Conservation (phyloP, 495 filamentous ascomycete genomes). For the Aspergillus nanangensis region DNA sequence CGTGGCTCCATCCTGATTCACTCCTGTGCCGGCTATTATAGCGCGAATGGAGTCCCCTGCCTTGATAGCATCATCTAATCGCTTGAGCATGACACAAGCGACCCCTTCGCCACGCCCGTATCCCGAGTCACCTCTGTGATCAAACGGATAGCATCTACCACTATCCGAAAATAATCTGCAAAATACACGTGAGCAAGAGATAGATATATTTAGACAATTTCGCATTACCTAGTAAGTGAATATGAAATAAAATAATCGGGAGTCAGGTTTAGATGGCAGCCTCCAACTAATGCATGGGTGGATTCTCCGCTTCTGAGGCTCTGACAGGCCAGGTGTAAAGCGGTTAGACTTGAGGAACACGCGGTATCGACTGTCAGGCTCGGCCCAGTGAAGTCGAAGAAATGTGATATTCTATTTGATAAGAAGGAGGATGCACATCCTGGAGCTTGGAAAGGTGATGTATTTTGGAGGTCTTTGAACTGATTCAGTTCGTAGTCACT, state of each 20-base stretch:
- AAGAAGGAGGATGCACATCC: no score
- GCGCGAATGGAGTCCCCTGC: slow-evolving; percentile 60
- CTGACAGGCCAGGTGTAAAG: slow-evolving; percentile 30
- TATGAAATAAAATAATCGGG: no score
- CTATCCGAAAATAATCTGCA: slow-evolving; percentile 21
- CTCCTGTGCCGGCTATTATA: slow-evolving; percentile 48
- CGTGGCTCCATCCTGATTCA: slow-evolving; percentile 38
- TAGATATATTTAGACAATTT: slow-evolving; percentile 27
- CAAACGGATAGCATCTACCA: slow-evolving; percentile 26
- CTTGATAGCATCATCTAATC: slow-evolving; percentile 50
- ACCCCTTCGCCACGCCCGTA: slow-evolving; percentile 67
- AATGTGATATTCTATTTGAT: no score
- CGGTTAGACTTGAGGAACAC: slow-evolving; percentile 37
- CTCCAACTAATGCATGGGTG: slow-evolving; percentile 29
- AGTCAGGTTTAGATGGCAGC: slow-evolving; percentile 33
- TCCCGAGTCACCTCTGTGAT: slow-evolving; percentile 43
- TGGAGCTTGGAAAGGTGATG: slow-evolving; percentile 33
- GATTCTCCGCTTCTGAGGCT: slow-evolving; percentile 29
- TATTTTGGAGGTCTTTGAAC: slow-evolving; percentile 21
- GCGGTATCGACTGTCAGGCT: slow-evolving; percentile 38
- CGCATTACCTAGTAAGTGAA: slow-evolving; percentile 45
- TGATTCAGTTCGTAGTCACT: slow-evolving; percentile 40
- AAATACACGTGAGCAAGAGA: slow-evolving; percentile 54
- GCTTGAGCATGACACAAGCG: slow-evolving; percentile 61
- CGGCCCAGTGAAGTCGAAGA: slow-evolving; percentile 46